Percentiles rank a stretch among this genome's conserved stretches.
Evolutionary conservation across 176 grass and related monocot species (phyloP).

Genomic region (Cenchrus americanus): DNA sequence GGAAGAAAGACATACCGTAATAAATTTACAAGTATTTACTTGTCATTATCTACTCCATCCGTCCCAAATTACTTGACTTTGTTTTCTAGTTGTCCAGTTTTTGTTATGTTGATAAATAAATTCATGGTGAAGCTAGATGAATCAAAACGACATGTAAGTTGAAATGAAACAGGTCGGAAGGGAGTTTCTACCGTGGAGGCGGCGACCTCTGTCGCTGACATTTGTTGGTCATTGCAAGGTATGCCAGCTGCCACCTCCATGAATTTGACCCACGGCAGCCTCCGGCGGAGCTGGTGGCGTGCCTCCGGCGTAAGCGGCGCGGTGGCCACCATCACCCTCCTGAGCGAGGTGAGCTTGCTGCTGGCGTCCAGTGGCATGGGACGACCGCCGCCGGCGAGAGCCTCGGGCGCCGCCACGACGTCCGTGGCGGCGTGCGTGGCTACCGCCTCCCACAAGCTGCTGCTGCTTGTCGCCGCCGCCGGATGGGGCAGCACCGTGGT

Average conservation of each 20-base stretch:
- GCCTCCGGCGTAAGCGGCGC: not conserved
- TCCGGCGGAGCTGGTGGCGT: conserved; percentile 15
- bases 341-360: conserved; percentile 22
- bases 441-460: too few relatives aligned
- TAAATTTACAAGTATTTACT: not conserved
- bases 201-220: conserved; percentile 19
- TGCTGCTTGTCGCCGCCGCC: not conserved
- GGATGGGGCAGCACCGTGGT: conserved; percentile 43
- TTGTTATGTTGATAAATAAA: too few relatives aligned
- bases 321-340: conserved; percentile 31
- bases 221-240: not conserved
- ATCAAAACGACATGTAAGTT: too few relatives aligned
- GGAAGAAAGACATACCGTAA: not conserved
- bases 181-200: conserved; percentile 26
- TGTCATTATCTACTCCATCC: too few relatives aligned
- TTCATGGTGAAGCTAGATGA: too few relatives aligned
- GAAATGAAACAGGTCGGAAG: too few relatives aligned
- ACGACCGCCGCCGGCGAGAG: not conserved
- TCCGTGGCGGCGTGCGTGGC: conserved; percentile 36
- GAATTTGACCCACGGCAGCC: conserved; percentile 46
- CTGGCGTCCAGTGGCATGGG: not conserved
- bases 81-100: too few relatives aligned
- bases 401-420: conserved; percentile 41
- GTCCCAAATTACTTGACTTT: too few relatives aligned
- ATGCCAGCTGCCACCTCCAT: not conserved